These are phyloP conservation scores for Cladophialophora chaetospira DNA, from an alignment of 2,329 filamentous ascomycete genomes.

Conservation along the genomic window DNA sequence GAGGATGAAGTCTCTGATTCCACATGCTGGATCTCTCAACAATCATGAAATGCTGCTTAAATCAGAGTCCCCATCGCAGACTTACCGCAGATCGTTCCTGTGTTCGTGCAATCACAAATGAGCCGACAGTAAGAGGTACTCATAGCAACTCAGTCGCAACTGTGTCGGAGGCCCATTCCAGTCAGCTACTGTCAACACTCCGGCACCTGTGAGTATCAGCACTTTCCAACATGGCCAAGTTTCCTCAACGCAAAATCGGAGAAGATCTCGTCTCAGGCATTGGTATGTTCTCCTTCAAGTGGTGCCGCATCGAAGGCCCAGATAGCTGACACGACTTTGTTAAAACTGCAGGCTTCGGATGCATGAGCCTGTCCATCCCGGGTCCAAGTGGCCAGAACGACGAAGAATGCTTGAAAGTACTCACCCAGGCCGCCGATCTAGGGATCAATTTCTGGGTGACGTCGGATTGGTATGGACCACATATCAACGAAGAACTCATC, in stretches of 20 bases:
- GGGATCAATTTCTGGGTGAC: constrained; percentile 21
- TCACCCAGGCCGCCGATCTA: constrained; percentile 16
- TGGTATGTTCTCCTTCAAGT: too few relatives aligned
- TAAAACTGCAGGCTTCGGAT: constrained; percentile 12
- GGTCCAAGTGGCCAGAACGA: constrained; percentile 6
- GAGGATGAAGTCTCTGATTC: too few relatives aligned
- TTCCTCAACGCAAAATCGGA: constrained; percentile 14
- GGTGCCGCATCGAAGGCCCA: constrained; percentile 13
- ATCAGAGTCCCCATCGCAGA: too few relatives aligned
- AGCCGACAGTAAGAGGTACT: too few relatives aligned
- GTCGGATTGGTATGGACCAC: constrained; percentile 43
- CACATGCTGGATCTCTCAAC: too few relatives aligned
- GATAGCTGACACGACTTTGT: constrained; percentile 14
- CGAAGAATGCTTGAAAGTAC: constrained; percentile 9
- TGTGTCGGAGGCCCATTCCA: too few relatives aligned
- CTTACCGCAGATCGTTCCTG: too few relatives aligned
- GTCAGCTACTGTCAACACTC: too few relatives aligned
- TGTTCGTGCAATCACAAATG: too few relatives aligned
- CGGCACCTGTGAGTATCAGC: too few relatives aligned
- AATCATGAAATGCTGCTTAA: too few relatives aligned
- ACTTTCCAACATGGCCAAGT: neutral
- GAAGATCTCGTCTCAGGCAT: constrained; percentile 14
- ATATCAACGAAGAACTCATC: constrained; percentile 50
- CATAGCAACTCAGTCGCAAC: too few relatives aligned
- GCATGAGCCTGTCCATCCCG: constrained; percentile 19